Base-by-base conservation (phyloP, 176 grass and related monocot species). In the Oryza brachyantha region DNA sequence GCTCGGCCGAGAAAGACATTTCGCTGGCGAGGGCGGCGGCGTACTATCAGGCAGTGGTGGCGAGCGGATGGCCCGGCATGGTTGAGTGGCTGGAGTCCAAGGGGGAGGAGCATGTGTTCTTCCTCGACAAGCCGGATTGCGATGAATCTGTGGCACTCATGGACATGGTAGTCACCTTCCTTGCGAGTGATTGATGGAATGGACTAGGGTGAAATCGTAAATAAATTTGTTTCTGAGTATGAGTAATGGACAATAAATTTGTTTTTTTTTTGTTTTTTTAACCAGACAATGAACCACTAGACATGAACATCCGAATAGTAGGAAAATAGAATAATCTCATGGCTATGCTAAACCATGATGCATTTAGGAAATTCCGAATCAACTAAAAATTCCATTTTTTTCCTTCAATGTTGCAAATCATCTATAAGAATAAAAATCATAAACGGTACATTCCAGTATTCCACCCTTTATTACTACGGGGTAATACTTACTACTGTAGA, bases 61-160 rank as follows among this genome's bases (percentile, higher is more conserved):
- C 52, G 43, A 94, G 88, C 50, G 80, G 86, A 37, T 89, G 83
- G 83, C 27, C 1, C 29, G 92, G 92, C 54, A 38, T 66, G 19
- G 46, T 34, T 48, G 83, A 84, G 59, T 85, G 81, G 83, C 11
- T 83, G n/a, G 88, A 89, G 61, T 86, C 85, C 1, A 41, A 38
- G 26, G 92, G 76, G 8, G 86, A 88, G 68, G 86, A 85, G 67
- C 92, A 88, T 70, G 81, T 48, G 65, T 94, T 91, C 75, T 84
- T 88, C 77, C 36, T 91, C 14, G 0, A 19, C 21, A 79, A 79
- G 32, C 89, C 89, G 7, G 74, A 70, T 27, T 77, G 61, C 31
- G 88, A 86, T 0, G 79, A 82, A 61, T 84, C 85, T 1, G 27
- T 78, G 70, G 45, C 67, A 48, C 76, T 87, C 21, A 84, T 90